phyloP scores from a whole-genome alignment of 805 yeast species.

The Diddensiella santjacobensis region DNA sequence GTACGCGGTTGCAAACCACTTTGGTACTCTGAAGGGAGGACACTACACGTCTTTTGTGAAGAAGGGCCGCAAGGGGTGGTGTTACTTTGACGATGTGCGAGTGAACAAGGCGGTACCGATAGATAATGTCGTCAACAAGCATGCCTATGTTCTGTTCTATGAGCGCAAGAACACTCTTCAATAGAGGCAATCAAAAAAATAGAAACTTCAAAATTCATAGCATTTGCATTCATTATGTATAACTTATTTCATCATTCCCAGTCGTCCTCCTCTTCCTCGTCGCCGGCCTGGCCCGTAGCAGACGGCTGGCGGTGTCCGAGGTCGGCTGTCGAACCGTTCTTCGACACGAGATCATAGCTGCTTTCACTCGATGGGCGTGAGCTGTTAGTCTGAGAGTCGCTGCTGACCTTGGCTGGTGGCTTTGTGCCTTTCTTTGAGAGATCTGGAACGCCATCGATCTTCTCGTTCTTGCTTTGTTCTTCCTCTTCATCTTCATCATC shows the following conservation, averaged over 20 bases:
- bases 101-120: conserved; percentile 51
- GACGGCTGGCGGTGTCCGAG: conserved; percentile 21
- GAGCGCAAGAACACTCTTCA: conserved; percentile 37
- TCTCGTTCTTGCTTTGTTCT: conserved; percentile 27
- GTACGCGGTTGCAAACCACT: conserved; percentile 80
- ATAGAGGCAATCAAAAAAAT: background rate
- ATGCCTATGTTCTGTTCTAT: conserved; percentile 83
- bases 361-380: conserved; percentile 39
- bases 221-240: background rate
- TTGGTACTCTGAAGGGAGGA: conserved; percentile 78
- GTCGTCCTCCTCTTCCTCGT: conserved; percentile 51
- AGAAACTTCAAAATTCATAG: background rate
- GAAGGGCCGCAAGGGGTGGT: conserved; percentile 69
- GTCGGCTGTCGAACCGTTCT: conserved; percentile 36
- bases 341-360: conserved; percentile 40
- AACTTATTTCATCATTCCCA: conserved; percentile 45
- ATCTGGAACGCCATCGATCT: background rate
- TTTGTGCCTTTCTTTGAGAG: conserved; percentile 1
- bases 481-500: conserved; percentile 41
- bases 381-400: conserved; percentile 16
- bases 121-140: conserved; percentile 57
- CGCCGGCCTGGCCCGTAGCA: conserved; percentile 14
- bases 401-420: conserved; percentile 12
- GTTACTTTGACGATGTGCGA: conserved; percentile 74
- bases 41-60: conserved; percentile 82